Percentiles rank a stretch among this genome's conserved stretches.
These are phyloP conservation scores for Daldinia caldariorum DNA, from an alignment of 495 filamentous ascomycete species.

Conservation along the genomic window DNA sequence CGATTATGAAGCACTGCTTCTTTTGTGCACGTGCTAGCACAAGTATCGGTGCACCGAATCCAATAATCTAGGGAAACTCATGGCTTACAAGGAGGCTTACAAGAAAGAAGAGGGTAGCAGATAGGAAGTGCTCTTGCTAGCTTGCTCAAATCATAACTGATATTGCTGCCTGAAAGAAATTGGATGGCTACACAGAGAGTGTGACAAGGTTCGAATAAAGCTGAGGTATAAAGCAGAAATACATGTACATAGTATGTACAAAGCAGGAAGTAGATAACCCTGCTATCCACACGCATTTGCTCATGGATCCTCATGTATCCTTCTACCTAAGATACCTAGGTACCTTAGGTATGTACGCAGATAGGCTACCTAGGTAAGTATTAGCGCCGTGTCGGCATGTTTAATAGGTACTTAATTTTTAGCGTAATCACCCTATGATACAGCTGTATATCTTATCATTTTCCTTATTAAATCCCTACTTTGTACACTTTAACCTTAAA, in stretches of 20 bases:
- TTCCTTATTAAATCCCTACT: slow-evolving; percentile 7
- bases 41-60: not conserved
- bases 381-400: not conserved
- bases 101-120: slow-evolving; percentile 1
- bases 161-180: slow-evolving; percentile 20
- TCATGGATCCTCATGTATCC: not conserved
- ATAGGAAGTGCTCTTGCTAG: not conserved
- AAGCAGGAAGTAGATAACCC: not conserved
- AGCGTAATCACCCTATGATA: not conserved
- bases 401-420: slow-evolving; percentile 30
- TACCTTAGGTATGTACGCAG: slow-evolving; percentile 11
- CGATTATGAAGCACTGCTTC: too few species aligned
- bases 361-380: too few species aligned
- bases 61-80: slow-evolving; percentile 12
- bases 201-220: slow-evolving; percentile 24
- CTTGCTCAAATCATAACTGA: slow-evolving; percentile 25
- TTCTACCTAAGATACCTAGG: not conserved
- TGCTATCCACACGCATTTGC: not conserved
- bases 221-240: slow-evolving; percentile 17
- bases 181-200: slow-evolving; percentile 30
- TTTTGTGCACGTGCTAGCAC: too few species aligned
- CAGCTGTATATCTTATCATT: slow-evolving; percentile 16
- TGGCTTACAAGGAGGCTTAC: slow-evolving; percentile 1
- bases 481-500: slow-evolving; percentile 2
- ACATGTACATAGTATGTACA: slow-evolving; percentile 3